Base-by-base conservation (phyloP, 345 rosid species). In the Melaleuca quinquenervia region DNA sequence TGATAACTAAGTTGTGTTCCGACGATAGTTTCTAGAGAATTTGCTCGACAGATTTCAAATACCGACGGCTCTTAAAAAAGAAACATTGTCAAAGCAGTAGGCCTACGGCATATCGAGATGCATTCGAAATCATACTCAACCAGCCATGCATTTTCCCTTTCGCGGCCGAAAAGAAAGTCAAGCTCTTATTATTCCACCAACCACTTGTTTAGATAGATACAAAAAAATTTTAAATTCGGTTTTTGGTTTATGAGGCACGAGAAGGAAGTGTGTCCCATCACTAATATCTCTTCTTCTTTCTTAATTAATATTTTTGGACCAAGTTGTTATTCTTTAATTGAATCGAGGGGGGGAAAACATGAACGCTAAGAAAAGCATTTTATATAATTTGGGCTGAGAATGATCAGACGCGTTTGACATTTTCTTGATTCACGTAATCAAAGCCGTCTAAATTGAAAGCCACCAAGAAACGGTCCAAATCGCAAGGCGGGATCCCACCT, bases 61-160 rank as follows among this genome's bases (percentile, higher is more conserved):
- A 62, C 27, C n/a, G 3, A 4, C 2, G 0, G 14, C 14, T 27
- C 20, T 27, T 6, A n/a, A 0, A 27, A 55, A 3, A 54, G 2
- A 26, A 56, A 58, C 11, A 5, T n/a, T 6, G 8, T 1, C 13
- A 58, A 11, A 26, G 11, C 26, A n/a, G 26, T 13, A 16, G 32
- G 0, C 64, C 1, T 58, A 1, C 12, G 0, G 29, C 12, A 58
- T 3, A 12, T 58, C 29, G 2, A 0, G 18, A 58, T n/a, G 8
- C 64, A 56, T 26, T 6, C 41, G 4, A 41, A 41, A 41, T 41
- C 41, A 41, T 41, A 2, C 2, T 4, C 2, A 41, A 41, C 41
- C 2, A 41, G 41, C 41, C 41, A 41, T 41, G 15, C 18, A 15
- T 51, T 51, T 51, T 14, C 52, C 16, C 16, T 51, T 51, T 51